These are phyloP conservation scores for Alternaria longipes DNA, from an alignment of 2,329 filamentous ascomycete species.

Conservation along the genomic window DNA sequence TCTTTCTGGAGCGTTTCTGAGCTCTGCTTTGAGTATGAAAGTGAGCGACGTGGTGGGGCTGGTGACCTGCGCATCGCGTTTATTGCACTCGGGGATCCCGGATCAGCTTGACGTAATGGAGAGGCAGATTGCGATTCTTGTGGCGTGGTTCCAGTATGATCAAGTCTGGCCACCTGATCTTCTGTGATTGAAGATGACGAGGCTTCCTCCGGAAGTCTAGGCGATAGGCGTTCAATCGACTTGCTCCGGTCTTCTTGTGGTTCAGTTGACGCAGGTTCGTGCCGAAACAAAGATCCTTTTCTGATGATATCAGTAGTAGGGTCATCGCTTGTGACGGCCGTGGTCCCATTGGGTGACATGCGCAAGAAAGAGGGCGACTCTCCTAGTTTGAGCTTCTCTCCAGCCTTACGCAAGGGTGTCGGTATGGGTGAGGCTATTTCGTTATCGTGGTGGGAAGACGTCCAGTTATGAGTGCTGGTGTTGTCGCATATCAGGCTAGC, in stretches of 20 bases:
- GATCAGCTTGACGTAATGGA: neutral
- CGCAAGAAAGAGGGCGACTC: conserved; percentile 9
- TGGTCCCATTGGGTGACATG: neutral
- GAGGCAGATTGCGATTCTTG: neutral
- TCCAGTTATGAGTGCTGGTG: neutral
- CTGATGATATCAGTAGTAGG: neutral
- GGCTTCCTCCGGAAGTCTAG: neutral
- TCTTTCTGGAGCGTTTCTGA: neutral
- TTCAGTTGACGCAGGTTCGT: neutral
- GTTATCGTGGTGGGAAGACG: neutral
- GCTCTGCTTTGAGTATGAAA: neutral
- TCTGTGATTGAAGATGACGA: neutral
- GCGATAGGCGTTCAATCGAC: neutral
- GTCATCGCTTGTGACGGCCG: neutral
- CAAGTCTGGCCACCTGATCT: neutral
- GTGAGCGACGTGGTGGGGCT: neutral
- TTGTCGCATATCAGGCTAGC: conserved; percentile 14
- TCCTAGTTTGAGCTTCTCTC: conserved; percentile 20
- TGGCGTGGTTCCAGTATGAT: neutral
- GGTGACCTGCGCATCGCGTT: neutral
- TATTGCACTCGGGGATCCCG: neutral
- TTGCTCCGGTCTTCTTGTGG: neutral
- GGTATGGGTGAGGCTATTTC: conserved; percentile 16
- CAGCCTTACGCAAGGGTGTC: conserved; percentile 29
- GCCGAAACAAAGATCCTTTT: neutral